Evolutionary conservation across 345 rosid genomes (phyloP).

Genomic region (Microthlaspi erraticum): DNA sequence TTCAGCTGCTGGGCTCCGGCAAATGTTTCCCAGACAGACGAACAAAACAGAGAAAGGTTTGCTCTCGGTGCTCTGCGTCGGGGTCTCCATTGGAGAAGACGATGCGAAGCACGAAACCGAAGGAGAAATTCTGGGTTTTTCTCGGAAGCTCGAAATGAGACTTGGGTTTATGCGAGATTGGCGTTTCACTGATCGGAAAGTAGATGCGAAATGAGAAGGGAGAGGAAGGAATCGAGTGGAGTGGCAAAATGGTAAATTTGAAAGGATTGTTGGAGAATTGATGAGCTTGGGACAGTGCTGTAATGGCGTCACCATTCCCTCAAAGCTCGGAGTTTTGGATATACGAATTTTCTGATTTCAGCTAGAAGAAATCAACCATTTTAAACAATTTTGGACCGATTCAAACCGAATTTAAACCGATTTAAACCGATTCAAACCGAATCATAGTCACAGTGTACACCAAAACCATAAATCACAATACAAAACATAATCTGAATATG

Average conservation of each 20-base stretch:
- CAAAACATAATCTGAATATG: too few species aligned
- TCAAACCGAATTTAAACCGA: too few species aligned
- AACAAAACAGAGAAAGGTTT: constrained; percentile 85
- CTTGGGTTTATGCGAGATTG: constrained; percentile 7
- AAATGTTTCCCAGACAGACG: constrained; percentile 91
- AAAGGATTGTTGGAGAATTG: constrained; percentile 29
- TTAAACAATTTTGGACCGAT: too few species aligned
- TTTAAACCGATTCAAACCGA: too few species aligned
- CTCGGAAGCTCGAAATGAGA: constrained; percentile 13
- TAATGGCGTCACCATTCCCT: constrained; percentile 33
- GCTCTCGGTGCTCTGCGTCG: constrained; percentile 46
- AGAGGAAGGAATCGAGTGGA: constrained; percentile 25
- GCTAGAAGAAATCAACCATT: too few species aligned
- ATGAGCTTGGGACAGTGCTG: constrained; percentile 28
- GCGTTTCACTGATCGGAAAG: constrained; percentile 23
- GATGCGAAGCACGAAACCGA: constrained; percentile 33
- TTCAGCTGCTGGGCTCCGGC: constrained; percentile 98
- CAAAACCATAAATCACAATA: too few species aligned
- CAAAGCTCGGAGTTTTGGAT: constrained; percentile 7
- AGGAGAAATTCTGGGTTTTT: constrained; percentile 33
- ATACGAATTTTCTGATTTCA: background rate
- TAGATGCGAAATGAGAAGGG: constrained; percentile 27
- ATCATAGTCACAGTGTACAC: too few species aligned
- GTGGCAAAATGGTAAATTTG: constrained; percentile 67
- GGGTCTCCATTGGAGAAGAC: constrained; percentile 65